Conservation (phyloP, 2,329 filamentous ascomycete genomes). For the Neopestalotiopsis sp. region DNA sequence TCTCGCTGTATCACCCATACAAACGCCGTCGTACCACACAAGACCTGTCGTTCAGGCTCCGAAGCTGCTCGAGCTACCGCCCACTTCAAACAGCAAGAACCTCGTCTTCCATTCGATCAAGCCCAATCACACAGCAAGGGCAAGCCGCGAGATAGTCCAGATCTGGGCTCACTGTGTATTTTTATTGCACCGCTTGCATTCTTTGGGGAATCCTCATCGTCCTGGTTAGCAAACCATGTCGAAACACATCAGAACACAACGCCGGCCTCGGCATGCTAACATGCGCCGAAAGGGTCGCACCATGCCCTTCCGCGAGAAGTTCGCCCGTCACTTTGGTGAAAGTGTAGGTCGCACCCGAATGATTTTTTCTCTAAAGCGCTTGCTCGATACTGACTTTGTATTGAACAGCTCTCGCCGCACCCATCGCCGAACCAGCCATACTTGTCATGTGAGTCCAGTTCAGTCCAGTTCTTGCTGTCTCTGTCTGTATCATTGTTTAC, state of each 20-base stretch:
- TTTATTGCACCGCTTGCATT: background rate
- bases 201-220: background rate
- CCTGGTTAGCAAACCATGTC: conserved; percentile 9
- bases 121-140: background rate
- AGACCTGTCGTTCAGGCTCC: background rate
- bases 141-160: background rate
- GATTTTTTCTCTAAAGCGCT: conserved; percentile 13
- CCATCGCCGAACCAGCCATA: conserved; percentile 47
- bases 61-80: background rate
- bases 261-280: conserved; percentile 12
- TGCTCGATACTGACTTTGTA: conserved; percentile 21
- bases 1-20: background rate
- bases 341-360: conserved; percentile 34
- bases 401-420: conserved; percentile 36
- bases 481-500: background rate
- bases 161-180: background rate
- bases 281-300: conserved; percentile 6
- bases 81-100: background rate
- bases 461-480: background rate
- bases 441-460: conserved; percentile 48
- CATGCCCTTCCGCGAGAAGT: conserved; percentile 39
- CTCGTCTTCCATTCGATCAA: background rate
- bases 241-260: conserved; percentile 1
- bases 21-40: too few relatives aligned
- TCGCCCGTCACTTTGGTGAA: conserved; percentile 37